Percentiles rank a stretch among this genome's conserved stretches.
Conservation (phyloP, 441 rosid species). For the Adansonia gregorii region DNA sequence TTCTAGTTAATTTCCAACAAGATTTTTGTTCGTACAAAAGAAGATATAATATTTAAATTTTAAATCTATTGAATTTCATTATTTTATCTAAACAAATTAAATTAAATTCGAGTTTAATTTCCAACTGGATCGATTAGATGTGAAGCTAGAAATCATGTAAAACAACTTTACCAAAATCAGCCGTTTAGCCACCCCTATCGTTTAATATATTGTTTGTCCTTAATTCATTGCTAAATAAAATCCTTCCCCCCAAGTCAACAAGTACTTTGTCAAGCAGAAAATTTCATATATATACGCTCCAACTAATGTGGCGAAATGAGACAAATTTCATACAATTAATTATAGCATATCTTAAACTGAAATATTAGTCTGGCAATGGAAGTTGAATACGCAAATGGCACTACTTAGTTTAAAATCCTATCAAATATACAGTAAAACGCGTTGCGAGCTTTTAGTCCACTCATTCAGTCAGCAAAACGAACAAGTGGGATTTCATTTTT, state of each 20-base stretch:
- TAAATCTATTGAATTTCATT: no score
- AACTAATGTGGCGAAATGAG: background rate
- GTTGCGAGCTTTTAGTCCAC: background rate
- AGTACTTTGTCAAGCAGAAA: constrained; percentile 6
- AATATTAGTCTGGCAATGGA: background rate
- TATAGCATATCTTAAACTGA: background rate
- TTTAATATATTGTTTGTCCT: background rate
- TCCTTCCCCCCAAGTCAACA: background rate
- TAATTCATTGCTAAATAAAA: background rate
- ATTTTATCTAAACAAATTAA: no score
- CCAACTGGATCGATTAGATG: background rate
- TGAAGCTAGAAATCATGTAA: background rate
- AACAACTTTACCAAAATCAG: background rate
- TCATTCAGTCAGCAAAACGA: background rate
- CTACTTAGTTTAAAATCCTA: background rate
- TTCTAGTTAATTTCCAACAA: background rate
- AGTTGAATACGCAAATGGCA: background rate
- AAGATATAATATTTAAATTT: no score
- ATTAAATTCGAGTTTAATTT: background rate
- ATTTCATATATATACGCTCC: background rate
- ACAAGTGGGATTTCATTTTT: background rate
- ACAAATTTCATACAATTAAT: background rate
- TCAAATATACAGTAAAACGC: background rate
- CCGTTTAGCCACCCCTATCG: background rate
- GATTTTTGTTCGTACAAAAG: no score